Percentiles rank a stretch among this genome's conserved stretches.
phyloP scores from a whole-genome alignment of 2,329 filamentous ascomycete genomes.

The Cladosporium sp. region DNA sequence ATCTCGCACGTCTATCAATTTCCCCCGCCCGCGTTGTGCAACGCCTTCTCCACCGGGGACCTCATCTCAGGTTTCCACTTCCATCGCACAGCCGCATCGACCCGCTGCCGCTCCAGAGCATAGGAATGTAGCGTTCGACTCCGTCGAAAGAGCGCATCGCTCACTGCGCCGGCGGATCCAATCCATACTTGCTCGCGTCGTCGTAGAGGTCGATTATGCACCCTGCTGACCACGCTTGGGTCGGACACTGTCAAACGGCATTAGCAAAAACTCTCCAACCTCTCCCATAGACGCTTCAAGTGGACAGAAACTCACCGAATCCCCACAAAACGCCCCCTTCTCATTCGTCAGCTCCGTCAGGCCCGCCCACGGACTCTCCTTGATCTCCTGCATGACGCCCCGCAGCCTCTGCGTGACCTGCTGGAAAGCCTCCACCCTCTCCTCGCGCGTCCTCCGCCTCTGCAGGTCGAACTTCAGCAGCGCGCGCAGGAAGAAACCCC shows the following conservation, averaged over 20 bases:
- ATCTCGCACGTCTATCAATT: too few species aligned
- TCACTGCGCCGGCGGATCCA: neutral
- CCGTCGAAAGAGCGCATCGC: too few species aligned
- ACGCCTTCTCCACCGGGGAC: too few species aligned
- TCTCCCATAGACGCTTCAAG: too few species aligned
- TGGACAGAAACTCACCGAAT: slow-evolving; percentile 90
- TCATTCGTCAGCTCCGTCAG: slow-evolving; percentile 91
- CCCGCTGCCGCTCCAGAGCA: too few species aligned
- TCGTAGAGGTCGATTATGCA: slow-evolving; percentile 95
- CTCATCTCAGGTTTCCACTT: too few species aligned
- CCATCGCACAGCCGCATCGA: too few species aligned
- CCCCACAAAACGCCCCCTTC: slow-evolving; percentile 71
- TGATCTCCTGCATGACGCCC: slow-evolving; percentile 79
- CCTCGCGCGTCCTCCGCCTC: slow-evolving; percentile 59
- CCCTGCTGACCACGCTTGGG: slow-evolving; percentile 92
- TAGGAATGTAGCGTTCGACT: too few species aligned
- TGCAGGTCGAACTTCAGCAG: slow-evolving; percentile 83
- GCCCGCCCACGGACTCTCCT: slow-evolving; percentile 78
- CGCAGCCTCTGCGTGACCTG: slow-evolving; percentile 79
- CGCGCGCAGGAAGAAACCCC: slow-evolving; percentile 88
- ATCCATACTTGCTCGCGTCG: slow-evolving; percentile 54
- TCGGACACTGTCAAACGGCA: slow-evolving; percentile 62
- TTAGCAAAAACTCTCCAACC: slow-evolving; percentile 25
- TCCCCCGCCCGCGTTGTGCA: too few species aligned
- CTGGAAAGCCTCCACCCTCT: slow-evolving; percentile 82